A percentile compares a stretch with the other conserved stretches of the same genome.
Evolutionary conservation across 768 basidiomycete genomes (phyloP).

Genomic region (Exidia glandulosa): DNA sequence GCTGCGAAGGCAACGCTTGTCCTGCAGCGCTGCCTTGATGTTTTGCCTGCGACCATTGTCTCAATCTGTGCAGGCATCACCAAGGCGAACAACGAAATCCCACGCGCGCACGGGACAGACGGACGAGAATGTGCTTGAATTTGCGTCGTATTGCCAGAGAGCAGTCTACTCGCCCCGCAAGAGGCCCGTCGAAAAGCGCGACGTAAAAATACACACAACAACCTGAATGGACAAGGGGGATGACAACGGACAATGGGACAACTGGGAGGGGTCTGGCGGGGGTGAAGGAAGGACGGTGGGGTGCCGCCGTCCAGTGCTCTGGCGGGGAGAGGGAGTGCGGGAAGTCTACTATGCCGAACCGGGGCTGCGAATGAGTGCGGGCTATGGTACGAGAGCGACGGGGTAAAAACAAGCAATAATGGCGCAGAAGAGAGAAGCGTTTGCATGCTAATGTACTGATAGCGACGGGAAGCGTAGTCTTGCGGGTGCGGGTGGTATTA

Average conservation of each 20-base stretch:
- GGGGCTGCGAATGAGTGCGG: neutral
- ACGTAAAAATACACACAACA: neutral
- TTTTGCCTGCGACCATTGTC: no score
- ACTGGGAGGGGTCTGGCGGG: constrained; percentile 9
- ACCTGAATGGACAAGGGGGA: constrained; percentile 18
- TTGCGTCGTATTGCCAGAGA: neutral
- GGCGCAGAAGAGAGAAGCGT: neutral
- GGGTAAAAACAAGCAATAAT: neutral
- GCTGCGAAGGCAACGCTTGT: no score
- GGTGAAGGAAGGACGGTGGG: constrained; percentile 9
- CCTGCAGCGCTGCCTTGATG: no score
- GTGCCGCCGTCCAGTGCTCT: neutral
- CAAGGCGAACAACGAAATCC: no score
- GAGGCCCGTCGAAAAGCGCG: neutral
- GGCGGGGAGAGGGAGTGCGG: constrained; percentile 1
- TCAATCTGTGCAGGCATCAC: no score
- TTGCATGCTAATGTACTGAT: neutral
- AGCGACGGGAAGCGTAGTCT: neutral
- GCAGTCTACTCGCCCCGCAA: constrained; percentile 1
- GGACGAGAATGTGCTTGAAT: neutral
- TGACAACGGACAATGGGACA: constrained; percentile 13
- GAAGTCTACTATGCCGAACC: neutral
- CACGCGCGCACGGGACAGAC: neutral
- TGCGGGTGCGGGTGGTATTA: neutral
- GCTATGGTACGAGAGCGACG: neutral